These are phyloP conservation scores for Furcasterigmium sp. DNA, from an alignment of 2,329 filamentous ascomycete genomes.

Conservation along the genomic window DNA sequence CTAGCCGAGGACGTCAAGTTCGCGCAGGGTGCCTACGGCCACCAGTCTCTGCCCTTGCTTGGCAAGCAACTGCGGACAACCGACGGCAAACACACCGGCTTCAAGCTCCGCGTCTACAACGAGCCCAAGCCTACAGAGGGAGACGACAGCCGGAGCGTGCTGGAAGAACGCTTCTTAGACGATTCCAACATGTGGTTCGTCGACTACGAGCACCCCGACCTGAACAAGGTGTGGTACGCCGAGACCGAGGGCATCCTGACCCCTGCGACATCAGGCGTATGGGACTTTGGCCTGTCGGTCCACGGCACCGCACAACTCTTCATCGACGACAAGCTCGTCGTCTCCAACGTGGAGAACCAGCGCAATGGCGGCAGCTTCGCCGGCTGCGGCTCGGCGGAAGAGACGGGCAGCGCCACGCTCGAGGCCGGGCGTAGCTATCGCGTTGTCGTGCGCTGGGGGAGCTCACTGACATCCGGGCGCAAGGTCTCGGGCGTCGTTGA, in stretches of 20 bases:
- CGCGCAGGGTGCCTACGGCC: constrained; percentile 14
- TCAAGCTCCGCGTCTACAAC: constrained; percentile 20
- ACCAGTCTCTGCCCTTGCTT: not conserved
- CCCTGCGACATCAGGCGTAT: constrained; percentile 11
- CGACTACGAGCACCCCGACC: constrained; percentile 18
- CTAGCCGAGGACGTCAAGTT: constrained; percentile 14
- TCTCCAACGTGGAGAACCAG: constrained; percentile 26
- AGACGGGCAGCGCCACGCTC: constrained; percentile 52
- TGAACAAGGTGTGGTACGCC: constrained; percentile 14
- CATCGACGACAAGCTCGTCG: constrained; percentile 23
- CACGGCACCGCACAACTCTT: constrained; percentile 27
- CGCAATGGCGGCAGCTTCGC: constrained; percentile 27
- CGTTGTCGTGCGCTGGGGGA: constrained; percentile 21
- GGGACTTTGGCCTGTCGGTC: constrained; percentile 28
- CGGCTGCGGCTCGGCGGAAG: constrained; percentile 34
- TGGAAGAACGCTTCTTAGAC: constrained; percentile 15
- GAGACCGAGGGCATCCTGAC: constrained; percentile 16
- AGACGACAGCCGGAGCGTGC: not conserved
- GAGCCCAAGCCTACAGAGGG: constrained; percentile 9
- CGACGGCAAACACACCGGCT: constrained; percentile 6
- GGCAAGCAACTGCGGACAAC: constrained; percentile 6
- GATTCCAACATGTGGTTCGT: constrained; percentile 19
- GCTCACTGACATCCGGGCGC: constrained; percentile 18
- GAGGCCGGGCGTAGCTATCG: constrained; percentile 44
- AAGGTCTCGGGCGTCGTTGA: constrained; percentile 18